Conservation (phyloP, 768 basidiomycete species). For the Strobilomyces dryophilus region DNA sequence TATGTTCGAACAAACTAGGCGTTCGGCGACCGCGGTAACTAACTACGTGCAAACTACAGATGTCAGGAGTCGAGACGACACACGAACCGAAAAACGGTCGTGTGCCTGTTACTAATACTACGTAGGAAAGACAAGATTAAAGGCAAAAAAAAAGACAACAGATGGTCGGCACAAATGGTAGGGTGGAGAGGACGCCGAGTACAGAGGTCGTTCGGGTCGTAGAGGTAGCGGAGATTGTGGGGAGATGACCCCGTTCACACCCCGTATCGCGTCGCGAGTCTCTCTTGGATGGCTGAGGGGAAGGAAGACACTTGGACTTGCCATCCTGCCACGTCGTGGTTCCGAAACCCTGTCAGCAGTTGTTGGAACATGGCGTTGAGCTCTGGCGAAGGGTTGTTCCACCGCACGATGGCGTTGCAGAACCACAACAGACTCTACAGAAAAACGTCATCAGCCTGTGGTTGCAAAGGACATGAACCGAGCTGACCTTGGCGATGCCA, state of each 20-base stretch:
- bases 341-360: slow-evolving; percentile 86
- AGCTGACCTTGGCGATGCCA: slow-evolving; percentile 83
- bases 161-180: slow-evolving; percentile 29
- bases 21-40: slow-evolving; percentile 33
- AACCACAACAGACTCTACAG: slow-evolving; percentile 89
- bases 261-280: slow-evolving; percentile 81
- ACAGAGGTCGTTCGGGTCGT: slow-evolving; percentile 17
- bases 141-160: slow-evolving; percentile 5
- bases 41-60: slow-evolving; percentile 31
- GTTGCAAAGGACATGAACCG: not conserved
- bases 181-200: slow-evolving; percentile 4
- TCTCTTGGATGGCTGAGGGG: slow-evolving; percentile 85
- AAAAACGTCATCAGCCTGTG: slow-evolving; percentile 2
- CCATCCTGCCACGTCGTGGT: slow-evolving; percentile 85
- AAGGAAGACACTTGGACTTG: slow-evolving; percentile 74
- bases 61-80: slow-evolving; percentile 19
- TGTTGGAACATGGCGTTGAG: slow-evolving; percentile 93
- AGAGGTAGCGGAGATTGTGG: not conserved
- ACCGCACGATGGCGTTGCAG: slow-evolving; percentile 95
- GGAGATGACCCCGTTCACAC: slow-evolving; percentile 46
- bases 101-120: slow-evolving; percentile 25
- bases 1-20: slow-evolving; percentile 27
- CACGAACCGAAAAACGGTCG: slow-evolving; percentile 10
- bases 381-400: slow-evolving; percentile 89
- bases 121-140: not conserved